Conservation (phyloP, 2,329 filamentous ascomycete species). For the Seiridium cupressi region DNA sequence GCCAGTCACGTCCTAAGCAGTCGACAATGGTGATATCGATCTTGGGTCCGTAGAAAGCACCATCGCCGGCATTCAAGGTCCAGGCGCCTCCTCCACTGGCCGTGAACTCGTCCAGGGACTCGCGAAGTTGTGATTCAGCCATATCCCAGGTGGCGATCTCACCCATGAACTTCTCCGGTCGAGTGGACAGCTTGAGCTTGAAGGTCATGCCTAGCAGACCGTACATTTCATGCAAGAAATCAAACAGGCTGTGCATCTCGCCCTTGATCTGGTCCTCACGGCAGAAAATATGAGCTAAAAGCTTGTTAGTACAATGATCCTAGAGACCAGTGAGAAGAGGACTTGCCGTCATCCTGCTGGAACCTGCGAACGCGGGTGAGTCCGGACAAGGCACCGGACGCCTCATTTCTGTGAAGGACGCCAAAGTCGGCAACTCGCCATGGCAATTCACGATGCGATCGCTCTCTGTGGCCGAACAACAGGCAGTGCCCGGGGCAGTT, state of each 20-base stretch:
- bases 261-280: slow-evolving; percentile 56
- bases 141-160: slow-evolving; percentile 84
- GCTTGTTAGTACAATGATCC: too few relatives aligned
- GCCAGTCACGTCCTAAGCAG: slow-evolving; percentile 78
- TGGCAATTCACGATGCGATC: slow-evolving; percentile 78
- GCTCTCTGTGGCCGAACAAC: slow-evolving; percentile 71
- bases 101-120: slow-evolving; percentile 77
- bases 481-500: slow-evolving; percentile 89
- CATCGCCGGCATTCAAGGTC: slow-evolving; percentile 92
- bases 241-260: slow-evolving; percentile 67
- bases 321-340: too few relatives aligned
- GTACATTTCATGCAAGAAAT: slow-evolving; percentile 69
- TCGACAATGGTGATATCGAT: slow-evolving; percentile 96
- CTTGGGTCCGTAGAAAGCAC: slow-evolving; percentile 98
- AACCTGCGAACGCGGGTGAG: slow-evolving; percentile 83
- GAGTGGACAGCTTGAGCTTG: slow-evolving; percentile 91
- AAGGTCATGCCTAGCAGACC: slow-evolving; percentile 85
- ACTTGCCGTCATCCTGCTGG: slow-evolving; percentile 73
- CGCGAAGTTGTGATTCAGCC: slow-evolving; percentile 77
- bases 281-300: slow-evolving; percentile 75
- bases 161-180: slow-evolving; percentile 84
- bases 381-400: slow-evolving; percentile 77
- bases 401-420: slow-evolving; percentile 81
- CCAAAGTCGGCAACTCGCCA: slow-evolving; percentile 86
- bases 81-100: slow-evolving; percentile 58